Evolutionary conservation across 176 grass and related monocot species (phyloP), one percentile per base, ranked within the genome.

Genomic region (Paspalum vaginatum): DNA sequence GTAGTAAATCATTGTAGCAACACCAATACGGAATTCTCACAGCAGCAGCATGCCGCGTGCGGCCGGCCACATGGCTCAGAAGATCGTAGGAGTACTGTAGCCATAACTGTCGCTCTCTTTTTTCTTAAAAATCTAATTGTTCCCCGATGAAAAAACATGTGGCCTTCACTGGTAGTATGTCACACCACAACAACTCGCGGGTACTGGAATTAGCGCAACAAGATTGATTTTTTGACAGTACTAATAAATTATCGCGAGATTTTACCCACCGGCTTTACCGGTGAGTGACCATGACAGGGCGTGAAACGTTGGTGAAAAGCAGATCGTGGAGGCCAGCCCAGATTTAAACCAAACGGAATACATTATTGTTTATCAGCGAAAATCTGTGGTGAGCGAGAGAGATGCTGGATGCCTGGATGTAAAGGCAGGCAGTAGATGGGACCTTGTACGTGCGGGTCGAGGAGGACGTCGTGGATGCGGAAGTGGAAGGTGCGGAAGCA

Each of bases 401-500:
- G 0, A 32, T 32, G 6, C n/a, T 47, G 66, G 66, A 45, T 69
- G 66, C 7, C 32, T 32, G 32, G 32, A 32, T 21, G 54, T 57
- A 68, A n/a, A 69, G 41, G 66, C 3, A 69, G 41, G 66, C 3
- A 24, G 55, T 12, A 64, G 58, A 9, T 1, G 11, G 9, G 51
- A 98, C 96, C 96, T 89, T 91, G 84, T 71, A 84, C 81, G 66
- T 87, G 86, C 17, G 81, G 72, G 78, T 84, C 76, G 68, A 99
- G 90, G 15, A 71, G 37, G 74, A 95, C 67, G 81, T 93, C 86
- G 81, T 91, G 96, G 92, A 99, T 95, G 65, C 96, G 88, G 84
- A 99, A 99, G 78, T 99, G 90, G 76, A 74, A 95, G 76, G 82
- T 88, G 38, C 80, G 85, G 86, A 99, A 99, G 84, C 96, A 95